Evolutionary conservation across 306 rosid species (phyloP).

Genomic region (Hippophae gyantsensis): DNA sequence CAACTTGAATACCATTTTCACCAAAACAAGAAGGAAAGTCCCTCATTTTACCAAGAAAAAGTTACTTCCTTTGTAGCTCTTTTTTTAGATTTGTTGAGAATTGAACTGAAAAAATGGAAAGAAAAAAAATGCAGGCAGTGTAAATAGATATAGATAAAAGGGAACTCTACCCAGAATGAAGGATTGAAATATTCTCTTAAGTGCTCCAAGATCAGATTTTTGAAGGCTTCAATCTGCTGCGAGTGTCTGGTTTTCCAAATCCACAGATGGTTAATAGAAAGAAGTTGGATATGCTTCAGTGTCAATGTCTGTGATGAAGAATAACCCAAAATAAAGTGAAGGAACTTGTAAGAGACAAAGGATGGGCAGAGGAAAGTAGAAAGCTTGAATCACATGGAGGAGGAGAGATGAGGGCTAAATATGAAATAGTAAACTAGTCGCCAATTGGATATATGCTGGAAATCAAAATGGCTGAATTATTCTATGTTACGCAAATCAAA

Average conservation of each 20-base stretch:
- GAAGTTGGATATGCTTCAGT: constrained; percentile 27
- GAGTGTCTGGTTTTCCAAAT: constrained; percentile 13
- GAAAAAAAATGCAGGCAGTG: constrained; percentile 4
- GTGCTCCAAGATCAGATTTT: constrained; percentile 22
- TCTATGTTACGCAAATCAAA: constrained; percentile 19
- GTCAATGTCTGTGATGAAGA: constrained; percentile 14
- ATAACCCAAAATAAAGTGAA: constrained; percentile 14
- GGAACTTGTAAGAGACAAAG: constrained; percentile 4
- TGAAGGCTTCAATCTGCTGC: constrained; percentile 19
- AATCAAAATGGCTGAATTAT: constrained; percentile 19
- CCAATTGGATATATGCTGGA: constrained; percentile 31
- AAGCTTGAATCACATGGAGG: constrained; percentile 37
- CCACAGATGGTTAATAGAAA: neutral
- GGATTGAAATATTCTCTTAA: constrained; percentile 6
- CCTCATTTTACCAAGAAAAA: constrained; percentile 37
- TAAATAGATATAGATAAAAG: constrained; percentile 8
- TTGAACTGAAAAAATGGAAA: constrained; percentile 3
- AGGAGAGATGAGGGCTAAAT: constrained; percentile 18
- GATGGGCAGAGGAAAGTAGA: constrained; percentile 18
- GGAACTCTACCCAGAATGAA: constrained; percentile 19
- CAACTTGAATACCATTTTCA: constrained; percentile 78
- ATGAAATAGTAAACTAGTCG: constrained; percentile 13
- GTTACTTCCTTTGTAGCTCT: constrained; percentile 3
- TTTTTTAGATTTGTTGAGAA: constrained; percentile 7
- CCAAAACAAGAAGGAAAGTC: constrained; percentile 95